phyloP scores from a whole-genome alignment of 306 rosid genomes.

The Bauhinia variegata region DNA sequence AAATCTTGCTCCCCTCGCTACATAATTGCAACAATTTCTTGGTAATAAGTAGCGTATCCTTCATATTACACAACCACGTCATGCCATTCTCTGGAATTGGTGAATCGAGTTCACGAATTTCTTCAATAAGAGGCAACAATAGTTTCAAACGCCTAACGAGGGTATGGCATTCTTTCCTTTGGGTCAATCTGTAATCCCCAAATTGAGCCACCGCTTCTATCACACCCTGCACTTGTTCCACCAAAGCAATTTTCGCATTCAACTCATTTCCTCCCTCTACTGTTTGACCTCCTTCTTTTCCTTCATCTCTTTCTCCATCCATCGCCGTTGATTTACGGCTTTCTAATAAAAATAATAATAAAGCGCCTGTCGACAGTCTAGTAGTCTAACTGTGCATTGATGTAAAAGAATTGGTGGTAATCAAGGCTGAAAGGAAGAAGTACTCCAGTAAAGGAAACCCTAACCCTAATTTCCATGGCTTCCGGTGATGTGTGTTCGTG shows the following conservation, averaged over 20 bases:
- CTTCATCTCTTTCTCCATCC: constrained; percentile 40
- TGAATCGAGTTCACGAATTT: constrained; percentile 55
- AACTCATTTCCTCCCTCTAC: constrained; percentile 25
- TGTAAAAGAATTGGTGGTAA: neutral
- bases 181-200: constrained; percentile 59
- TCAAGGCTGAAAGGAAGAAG: constrained; percentile 7
- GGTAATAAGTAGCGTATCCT: constrained; percentile 56
- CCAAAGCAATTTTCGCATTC: constrained; percentile 26
- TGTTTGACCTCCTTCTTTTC: constrained; percentile 31
- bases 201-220: constrained; percentile 62
- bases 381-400: neutral
- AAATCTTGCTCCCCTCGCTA: constrained; percentile 72
- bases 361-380: neutral
- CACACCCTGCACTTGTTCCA: constrained; percentile 53
- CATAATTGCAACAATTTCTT: constrained; percentile 66
- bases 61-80: constrained; percentile 53
- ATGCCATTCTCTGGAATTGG: constrained; percentile 46
- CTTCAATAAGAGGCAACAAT: constrained; percentile 70
- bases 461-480: constrained; percentile 42
- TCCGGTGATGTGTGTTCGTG: constrained; percentile 4
- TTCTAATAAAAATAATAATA: neutral
- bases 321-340: constrained; percentile 39
- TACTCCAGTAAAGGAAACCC: constrained; percentile 24
- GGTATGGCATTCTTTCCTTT: constrained; percentile 61
- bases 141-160: constrained; percentile 75